A percentile compares a stretch with the other conserved stretches of the same genome.
phyloP scores from a whole-genome alignment of 164 flowering plant species.

The Santalum album region DNA sequence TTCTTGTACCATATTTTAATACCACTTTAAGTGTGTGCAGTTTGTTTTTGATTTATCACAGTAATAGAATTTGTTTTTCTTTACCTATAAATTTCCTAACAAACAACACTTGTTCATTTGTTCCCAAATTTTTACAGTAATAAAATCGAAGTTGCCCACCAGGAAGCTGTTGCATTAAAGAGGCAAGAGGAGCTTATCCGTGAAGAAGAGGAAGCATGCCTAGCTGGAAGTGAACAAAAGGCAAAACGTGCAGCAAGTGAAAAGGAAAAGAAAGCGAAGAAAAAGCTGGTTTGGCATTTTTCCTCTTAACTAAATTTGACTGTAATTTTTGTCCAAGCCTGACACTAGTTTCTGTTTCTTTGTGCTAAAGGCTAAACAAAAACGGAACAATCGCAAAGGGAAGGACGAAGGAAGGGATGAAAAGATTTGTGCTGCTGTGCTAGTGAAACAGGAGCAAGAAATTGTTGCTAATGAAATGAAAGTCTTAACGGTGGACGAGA shows the following conservation, averaged over 20 bases:
- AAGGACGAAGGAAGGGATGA: conserved; percentile 78
- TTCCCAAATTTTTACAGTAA: conserved; percentile 30
- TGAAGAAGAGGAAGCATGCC: conserved; percentile 89
- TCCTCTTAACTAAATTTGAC: no score
- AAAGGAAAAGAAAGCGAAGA: conserved; percentile 84
- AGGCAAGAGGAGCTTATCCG: conserved; percentile 99
- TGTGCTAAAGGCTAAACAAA: conserved; percentile 62
- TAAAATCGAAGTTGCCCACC: conserved; percentile 93
- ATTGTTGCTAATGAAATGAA: conserved; percentile 19
- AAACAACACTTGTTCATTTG: no score
- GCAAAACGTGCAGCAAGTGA: conserved; percentile 62
- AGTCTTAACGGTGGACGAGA: conserved; percentile 27
- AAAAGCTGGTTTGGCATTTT: conserved; percentile 62
- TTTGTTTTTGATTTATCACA: no score
- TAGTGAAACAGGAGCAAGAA: conserved; percentile 33
- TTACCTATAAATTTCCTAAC: no score
- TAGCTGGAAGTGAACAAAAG: conserved; percentile 76
- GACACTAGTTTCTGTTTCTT: neutral
- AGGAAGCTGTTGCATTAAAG: conserved; percentile 93
- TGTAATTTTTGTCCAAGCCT: neutral
- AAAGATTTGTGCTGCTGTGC: conserved; percentile 18
- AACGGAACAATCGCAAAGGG: conserved; percentile 63
- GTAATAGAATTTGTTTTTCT: no score
- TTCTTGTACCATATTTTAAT: no score
- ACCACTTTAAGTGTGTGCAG: no score